phyloP scores from a whole-genome alignment of 2,329 filamentous ascomycete species.

The Aspergillus spinulosporus region DNA sequence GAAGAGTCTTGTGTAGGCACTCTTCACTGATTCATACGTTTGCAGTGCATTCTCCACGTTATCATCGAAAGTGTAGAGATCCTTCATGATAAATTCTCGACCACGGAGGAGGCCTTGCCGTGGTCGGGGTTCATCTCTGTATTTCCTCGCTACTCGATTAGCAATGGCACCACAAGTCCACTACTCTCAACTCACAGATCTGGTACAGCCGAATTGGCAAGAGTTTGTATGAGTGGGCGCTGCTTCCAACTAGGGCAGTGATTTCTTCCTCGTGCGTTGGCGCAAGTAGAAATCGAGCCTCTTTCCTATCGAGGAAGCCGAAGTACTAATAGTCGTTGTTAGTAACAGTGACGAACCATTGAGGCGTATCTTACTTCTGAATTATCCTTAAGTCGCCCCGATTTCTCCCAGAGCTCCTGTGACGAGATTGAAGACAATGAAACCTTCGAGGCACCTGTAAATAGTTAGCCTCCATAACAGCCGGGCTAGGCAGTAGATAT shows the following conservation, averaged over 20 bases:
- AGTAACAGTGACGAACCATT: not conserved
- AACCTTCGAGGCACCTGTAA: constrained; percentile 71
- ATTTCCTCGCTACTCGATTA: constrained; percentile 69
- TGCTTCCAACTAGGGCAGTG: constrained; percentile 71
- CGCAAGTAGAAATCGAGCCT: constrained; percentile 71
- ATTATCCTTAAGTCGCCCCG: constrained; percentile 73
- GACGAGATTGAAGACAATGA: constrained; percentile 84
- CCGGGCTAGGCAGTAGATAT: constrained; percentile 15
- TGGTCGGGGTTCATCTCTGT: constrained; percentile 86
- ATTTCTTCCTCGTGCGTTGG: constrained; percentile 98
- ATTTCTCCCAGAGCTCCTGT: constrained; percentile 77
- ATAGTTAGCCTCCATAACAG: not conserved
- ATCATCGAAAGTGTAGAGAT: constrained; percentile 91
- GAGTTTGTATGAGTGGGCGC: constrained; percentile 78
- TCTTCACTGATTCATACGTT: constrained; percentile 75
- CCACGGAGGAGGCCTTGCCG: constrained; percentile 83
- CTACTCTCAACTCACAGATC: constrained; percentile 59
- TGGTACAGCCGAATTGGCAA: constrained; percentile 88
- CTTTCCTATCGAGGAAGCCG: constrained; percentile 74
- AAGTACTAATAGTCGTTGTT: constrained; percentile 62
- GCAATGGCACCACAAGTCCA: not conserved
- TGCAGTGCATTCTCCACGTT: constrained; percentile 66
- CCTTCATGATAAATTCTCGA: constrained; percentile 96
- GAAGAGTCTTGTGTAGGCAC: constrained; percentile 75
- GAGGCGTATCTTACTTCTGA: constrained; percentile 63